Evolutionary conservation across 345 rosid genomes (phyloP), one percentile per base, ranked within the genome.

Genomic region (Nephelium lappaceum): DNA sequence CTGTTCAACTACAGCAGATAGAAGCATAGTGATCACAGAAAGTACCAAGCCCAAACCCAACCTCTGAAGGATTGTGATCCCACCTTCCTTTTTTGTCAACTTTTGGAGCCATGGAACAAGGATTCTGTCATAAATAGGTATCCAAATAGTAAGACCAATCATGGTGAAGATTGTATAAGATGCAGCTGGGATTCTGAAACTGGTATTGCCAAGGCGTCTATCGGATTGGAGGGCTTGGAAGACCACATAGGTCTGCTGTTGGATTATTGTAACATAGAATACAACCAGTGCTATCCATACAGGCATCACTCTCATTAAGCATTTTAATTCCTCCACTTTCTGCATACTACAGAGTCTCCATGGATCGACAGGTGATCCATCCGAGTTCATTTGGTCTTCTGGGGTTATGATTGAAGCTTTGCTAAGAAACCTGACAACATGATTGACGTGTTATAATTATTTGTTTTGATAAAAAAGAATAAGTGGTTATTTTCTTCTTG

Each of bases 241-340:
- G 23, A 86, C 87, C 11, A 23, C 79, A 72, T 78, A 88, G 31
- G 87, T 84, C 27, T 75, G 77, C 36, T 84, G 89, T 74, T 86
- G 89, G 42, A 27, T 36, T 14, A 68, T 7, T 42, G 89, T 79
- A 8, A 84, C 47, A 27, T 16, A 53, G 72, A 65, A 79, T 2
- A 86, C 55, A 19, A 84, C 15, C 0, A 63, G 78, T 12, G 91
- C 24, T 0, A 70, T 65, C 85, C 87, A 82, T 64, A 84, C 63
- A 0, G 91, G 91, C 63, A 84, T n/a, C 24, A 86, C 79, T 70
- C 87, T 78, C 19, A 82, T 36, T 39, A 88, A 8, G 51, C 90
- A 83, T 75, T 87, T 88, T 21, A 85, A 78, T 68, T 88, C 93
- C 78, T 90, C 93, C 47, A 88, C 85, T 39, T 87, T 81, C 53